A percentile compares a stretch with the other conserved stretches of the same genome.
These are phyloP conservation scores for Hippophae rhamnoides DNA, from an alignment of 306 rosid genomes.

Conservation along the genomic window DNA sequence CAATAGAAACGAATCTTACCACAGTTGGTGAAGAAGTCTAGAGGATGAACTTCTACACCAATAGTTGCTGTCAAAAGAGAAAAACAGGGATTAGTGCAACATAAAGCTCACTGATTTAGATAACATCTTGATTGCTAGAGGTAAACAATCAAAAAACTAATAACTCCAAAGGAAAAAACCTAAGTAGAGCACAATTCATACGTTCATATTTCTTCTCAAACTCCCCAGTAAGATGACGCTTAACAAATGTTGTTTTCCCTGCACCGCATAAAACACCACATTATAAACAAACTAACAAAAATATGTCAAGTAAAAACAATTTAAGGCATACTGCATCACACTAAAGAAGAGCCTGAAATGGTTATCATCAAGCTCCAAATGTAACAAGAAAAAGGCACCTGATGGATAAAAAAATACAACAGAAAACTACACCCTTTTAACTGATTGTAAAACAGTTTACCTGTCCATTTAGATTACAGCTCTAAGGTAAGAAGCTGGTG, in stretches of 20 bases:
- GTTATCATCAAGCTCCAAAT: too few relatives aligned
- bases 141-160: background rate
- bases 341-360: background rate
- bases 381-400: too few relatives aligned
- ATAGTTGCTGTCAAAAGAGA: conserved; percentile 47
- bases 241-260: conserved; percentile 77
- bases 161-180: background rate
- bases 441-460: too few relatives aligned
- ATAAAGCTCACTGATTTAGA: background rate
- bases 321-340: background rate
- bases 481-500: too few relatives aligned
- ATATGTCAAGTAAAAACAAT: background rate
- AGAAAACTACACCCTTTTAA: too few relatives aligned
- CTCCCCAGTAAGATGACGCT: conserved; percentile 69
- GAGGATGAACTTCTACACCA: conserved; percentile 76
- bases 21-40: conserved; percentile 60
- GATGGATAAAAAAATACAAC: too few relatives aligned
- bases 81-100: background rate
- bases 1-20: conserved; percentile 67
- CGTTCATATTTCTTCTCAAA: conserved; percentile 83
- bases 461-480: too few relatives aligned
- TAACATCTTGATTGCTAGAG: background rate
- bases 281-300: background rate
- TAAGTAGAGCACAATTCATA: conserved; percentile 1
- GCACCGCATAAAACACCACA: background rate